Conservation (phyloP, 1,284 basidiomycete genomes). For the Ganoderma lingzhi region DNA sequence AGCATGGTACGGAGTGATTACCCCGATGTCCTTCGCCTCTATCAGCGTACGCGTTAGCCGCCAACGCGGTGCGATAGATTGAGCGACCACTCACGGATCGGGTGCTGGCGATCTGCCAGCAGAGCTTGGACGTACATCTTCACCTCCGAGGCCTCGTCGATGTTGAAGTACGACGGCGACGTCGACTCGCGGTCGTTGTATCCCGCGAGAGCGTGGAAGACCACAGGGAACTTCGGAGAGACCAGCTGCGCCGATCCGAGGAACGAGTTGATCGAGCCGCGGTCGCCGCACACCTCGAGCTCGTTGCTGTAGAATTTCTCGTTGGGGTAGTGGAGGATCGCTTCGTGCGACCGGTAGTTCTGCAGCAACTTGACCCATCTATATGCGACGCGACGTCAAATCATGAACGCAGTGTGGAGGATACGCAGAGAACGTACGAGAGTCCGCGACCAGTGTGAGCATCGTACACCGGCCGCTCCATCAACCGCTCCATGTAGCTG, state of each 20-base stretch:
- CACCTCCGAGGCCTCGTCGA: constrained; percentile 51
- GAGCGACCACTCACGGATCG: constrained; percentile 21
- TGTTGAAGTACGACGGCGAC: constrained; percentile 60
- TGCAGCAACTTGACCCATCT: constrained; percentile 60
- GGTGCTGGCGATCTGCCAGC: constrained; percentile 20
- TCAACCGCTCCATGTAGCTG: constrained; percentile 61
- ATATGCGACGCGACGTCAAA: background rate
- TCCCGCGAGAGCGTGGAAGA: constrained; percentile 56
- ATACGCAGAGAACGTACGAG: constrained; percentile 44
- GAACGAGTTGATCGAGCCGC: constrained; percentile 45
- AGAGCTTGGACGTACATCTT: constrained; percentile 48
- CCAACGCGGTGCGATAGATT: no score
- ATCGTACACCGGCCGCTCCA: constrained; percentile 55
- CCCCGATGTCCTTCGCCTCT: constrained; percentile 51
- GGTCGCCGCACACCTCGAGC: constrained; percentile 52
- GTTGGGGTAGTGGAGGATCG: constrained; percentile 67
- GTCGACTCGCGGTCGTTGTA: constrained; percentile 50
- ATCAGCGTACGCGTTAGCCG: background rate
- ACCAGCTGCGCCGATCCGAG: constrained; percentile 30
- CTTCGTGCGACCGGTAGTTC: constrained; percentile 65
- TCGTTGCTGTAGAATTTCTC: constrained; percentile 61
- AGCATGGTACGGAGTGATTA: constrained; percentile 65
- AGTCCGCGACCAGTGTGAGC: constrained; percentile 39
- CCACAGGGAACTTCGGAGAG: constrained; percentile 49
- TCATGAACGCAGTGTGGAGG: background rate